These are phyloP conservation scores for Xylariaceae sp. DNA, from an alignment of 2,329 filamentous ascomycete genomes.

Conservation along the genomic window DNA sequence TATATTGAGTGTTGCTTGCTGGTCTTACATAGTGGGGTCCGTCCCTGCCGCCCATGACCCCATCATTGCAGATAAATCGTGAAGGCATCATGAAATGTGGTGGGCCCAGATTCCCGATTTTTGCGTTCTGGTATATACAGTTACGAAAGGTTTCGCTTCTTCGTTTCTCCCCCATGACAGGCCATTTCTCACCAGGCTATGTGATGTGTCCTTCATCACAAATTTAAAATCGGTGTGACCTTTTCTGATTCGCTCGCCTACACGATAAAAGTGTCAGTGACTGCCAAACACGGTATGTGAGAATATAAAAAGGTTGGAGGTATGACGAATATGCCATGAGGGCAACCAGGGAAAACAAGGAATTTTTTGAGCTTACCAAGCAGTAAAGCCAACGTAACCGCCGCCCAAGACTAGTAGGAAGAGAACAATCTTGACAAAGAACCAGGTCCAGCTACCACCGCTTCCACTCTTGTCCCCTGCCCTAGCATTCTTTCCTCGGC, in stretches of 20 bases:
- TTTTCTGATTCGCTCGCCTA: constrained; percentile 58
- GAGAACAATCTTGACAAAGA: constrained; percentile 77
- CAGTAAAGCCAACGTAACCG: constrained; percentile 81
- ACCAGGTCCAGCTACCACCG: constrained; percentile 57
- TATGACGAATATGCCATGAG: no score
- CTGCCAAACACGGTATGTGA: no score
- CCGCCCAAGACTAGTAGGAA: constrained; percentile 69
- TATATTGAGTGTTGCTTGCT: not conserved
- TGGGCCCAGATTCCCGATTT: not conserved
- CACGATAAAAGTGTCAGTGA: no score
- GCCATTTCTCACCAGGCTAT: not conserved
- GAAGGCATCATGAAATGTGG: no score
- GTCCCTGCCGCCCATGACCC: no score
- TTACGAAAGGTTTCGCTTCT: not conserved
- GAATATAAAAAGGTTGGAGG: no score
- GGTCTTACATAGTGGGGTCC: not conserved
- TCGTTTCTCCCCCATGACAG: not conserved
- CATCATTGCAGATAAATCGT: no score
- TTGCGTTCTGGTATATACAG: not conserved
- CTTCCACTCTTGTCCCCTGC: constrained; percentile 34
- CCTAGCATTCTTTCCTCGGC: constrained; percentile 33
- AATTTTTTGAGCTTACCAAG: constrained; percentile 47
- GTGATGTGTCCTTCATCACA: constrained; percentile 5
- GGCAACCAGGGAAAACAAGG: no score
- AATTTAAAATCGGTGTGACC: constrained; percentile 55